Percentiles rank a stretch among this genome's conserved stretches.
These are phyloP conservation scores for Myxozyma sirexii DNA, from an alignment of 805 yeast species.

Conservation along the genomic window DNA sequence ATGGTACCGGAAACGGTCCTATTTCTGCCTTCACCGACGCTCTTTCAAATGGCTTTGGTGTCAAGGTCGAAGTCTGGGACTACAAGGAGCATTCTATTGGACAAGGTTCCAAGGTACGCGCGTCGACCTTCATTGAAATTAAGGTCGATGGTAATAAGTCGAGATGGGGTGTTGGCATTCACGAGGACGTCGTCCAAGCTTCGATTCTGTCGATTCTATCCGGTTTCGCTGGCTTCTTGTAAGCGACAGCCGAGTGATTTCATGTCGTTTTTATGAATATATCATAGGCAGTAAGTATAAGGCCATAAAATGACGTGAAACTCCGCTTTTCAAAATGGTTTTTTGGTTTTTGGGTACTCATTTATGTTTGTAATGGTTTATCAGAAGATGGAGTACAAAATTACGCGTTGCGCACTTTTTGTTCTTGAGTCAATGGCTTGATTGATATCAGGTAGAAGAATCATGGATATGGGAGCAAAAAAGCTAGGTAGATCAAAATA, in stretches of 20 bases:
- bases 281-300: too few relatives aligned
- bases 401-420: too few relatives aligned
- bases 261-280: background rate
- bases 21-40: slow-evolving; percentile 75
- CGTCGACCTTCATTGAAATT: slow-evolving; percentile 75
- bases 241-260: background rate
- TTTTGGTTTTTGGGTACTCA: background rate
- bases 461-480: too few relatives aligned
- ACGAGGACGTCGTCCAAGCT: slow-evolving; percentile 87
- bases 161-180: slow-evolving; percentile 90
- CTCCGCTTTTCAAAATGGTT: too few relatives aligned
- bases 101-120: slow-evolving; percentile 66
- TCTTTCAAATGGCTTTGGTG: slow-evolving; percentile 51
- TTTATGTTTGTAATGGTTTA: too few relatives aligned
- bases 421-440: too few relatives aligned
- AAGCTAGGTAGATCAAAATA: too few relatives aligned
- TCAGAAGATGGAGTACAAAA: too few relatives aligned
- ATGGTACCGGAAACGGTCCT: slow-evolving; percentile 81
- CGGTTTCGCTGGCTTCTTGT: slow-evolving; percentile 35
- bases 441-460: too few relatives aligned
- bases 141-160: slow-evolving; percentile 47
- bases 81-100: slow-evolving; percentile 84
- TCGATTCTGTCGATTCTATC: slow-evolving; percentile 58
- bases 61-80: slow-evolving; percentile 61
- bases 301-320: too few relatives aligned